phyloP scores from a whole-genome alignment of 257 asterid species.

The Forsythia suspensa region DNA sequence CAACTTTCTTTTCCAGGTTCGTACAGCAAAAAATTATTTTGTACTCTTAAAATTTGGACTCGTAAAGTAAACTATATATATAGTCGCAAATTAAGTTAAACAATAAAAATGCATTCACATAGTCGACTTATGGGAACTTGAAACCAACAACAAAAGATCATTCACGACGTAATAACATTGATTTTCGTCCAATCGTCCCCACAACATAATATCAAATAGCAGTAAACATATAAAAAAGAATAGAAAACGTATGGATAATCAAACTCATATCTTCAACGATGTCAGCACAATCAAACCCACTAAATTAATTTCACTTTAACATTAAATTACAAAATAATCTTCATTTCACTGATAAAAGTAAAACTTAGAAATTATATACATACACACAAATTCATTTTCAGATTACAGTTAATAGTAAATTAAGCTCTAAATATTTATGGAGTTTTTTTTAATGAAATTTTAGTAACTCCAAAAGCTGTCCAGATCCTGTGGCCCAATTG shows the following conservation, averaged over 20 bases:
- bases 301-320: background rate
- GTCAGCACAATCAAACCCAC: slow-evolving; percentile 25
- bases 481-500: slow-evolving; percentile 40
- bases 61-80: no score
- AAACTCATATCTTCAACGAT: slow-evolving; percentile 27
- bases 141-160: no score
- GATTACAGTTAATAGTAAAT: background rate
- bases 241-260: background rate
- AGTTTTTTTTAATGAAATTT: slow-evolving; percentile 13
- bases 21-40: background rate
- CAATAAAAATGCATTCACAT: no score
- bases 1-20: background rate
- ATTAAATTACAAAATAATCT: slow-evolving; percentile 17
- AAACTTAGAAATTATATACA: background rate
- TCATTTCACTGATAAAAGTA: slow-evolving; percentile 14
- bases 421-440: background rate
- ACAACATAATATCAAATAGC: slow-evolving; percentile 7
- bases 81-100: no score
- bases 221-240: background rate
- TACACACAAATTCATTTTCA: background rate
- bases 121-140: no score
- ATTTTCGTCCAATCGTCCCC: background rate
- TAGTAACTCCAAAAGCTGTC: slow-evolving; percentile 44
- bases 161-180: no score
- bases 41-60: background rate